Percentiles rank a stretch among this genome's conserved stretches.
Evolutionary conservation across 306 rosid species (phyloP).

Genomic region (Trifolium subterraneum): DNA sequence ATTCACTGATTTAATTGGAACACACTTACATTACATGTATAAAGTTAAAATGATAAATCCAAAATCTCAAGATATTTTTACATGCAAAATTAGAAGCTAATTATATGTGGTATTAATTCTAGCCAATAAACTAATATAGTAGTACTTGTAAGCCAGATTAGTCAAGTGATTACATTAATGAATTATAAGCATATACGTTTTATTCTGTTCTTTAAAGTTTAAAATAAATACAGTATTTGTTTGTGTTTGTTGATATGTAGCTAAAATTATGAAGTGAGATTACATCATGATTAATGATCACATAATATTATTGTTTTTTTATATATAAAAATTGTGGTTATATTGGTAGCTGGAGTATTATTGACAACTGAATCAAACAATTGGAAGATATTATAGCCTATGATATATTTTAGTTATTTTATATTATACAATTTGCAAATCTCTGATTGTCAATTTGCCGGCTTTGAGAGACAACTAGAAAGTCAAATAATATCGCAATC

Average conservation of each 20-base stretch:
- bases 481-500: slow-evolving; percentile 44
- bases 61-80: slow-evolving; percentile 11
- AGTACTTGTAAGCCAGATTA: neutral
- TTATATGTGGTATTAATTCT: neutral
- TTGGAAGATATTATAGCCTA: slow-evolving; percentile 35
- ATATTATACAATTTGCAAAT: slow-evolving; percentile 23
- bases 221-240: slow-evolving; percentile 31
- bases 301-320: neutral
- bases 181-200: slow-evolving; percentile 9
- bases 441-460: slow-evolving; percentile 41
- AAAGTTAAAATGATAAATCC: slow-evolving; percentile 39
- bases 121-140: neutral
- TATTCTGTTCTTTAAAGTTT: slow-evolving; percentile 8
- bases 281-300: slow-evolving; percentile 37
- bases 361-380: slow-evolving; percentile 54
- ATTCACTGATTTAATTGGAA: slow-evolving; percentile 20
- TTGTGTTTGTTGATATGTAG: slow-evolving; percentile 24
- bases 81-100: slow-evolving; percentile 7
- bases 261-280: slow-evolving; percentile 39
- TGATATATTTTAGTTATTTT: neutral
- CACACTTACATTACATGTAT: slow-evolving; percentile 4
- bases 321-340: slow-evolving; percentile 38
- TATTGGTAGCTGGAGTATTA: slow-evolving; percentile 38
- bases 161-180: slow-evolving; percentile 16
- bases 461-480: slow-evolving; percentile 41